Base-by-base conservation (phyloP, 1,284 basidiomycete species). In the Cutaneotrichosporon sp. region DNA sequence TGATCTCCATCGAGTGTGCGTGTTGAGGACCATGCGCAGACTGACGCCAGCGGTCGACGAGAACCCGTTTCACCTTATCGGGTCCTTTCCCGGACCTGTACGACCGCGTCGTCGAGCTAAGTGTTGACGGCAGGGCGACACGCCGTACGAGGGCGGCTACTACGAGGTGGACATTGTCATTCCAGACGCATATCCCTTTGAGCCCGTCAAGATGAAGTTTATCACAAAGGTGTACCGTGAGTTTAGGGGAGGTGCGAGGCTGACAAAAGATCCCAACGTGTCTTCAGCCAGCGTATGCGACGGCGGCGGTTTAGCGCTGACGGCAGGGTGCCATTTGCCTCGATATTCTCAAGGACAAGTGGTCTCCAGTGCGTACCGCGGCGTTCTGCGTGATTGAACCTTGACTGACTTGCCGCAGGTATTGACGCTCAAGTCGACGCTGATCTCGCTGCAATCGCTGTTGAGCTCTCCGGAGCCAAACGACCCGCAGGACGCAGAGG, bases 141-240 rank as follows among this genome's bases (percentile, higher is more conserved):
- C 93, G 4, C 90, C 94, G 0, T 98, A 97, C 64, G 84, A 92
- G 65, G 92, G 92, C 34, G 96, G 96, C 17, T 81, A 81, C 40
- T 98, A 92, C 69, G 85, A 96, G 76, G 88, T 97, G 49, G 92
- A 97, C 73, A 97, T 97, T 64, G 80, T 86, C n/a, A 90, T 97
- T 60, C 92, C 93, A 1, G 89, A 93, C 48, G 82, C 86, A 45
- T 97, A 97, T 72, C 94, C 94, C 4, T 97, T 97, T 74, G 88
- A 93, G 74, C 92, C 94, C 1, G 87, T 96, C 58, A 97, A 97
- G 80, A 97, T 98, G 92, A 92, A 92, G 73, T 96, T 96, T 74
- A 84, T 90, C 64, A 94, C 89, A 33, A 91, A 93, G 75, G 89
- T 97, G 41, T 98, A 97, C 72, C 94, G 97, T 76, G 48, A 52